These are phyloP conservation scores for Botryotinia globosa DNA, from an alignment of 2,329 filamentous ascomycete genomes.

Conservation along the genomic window DNA sequence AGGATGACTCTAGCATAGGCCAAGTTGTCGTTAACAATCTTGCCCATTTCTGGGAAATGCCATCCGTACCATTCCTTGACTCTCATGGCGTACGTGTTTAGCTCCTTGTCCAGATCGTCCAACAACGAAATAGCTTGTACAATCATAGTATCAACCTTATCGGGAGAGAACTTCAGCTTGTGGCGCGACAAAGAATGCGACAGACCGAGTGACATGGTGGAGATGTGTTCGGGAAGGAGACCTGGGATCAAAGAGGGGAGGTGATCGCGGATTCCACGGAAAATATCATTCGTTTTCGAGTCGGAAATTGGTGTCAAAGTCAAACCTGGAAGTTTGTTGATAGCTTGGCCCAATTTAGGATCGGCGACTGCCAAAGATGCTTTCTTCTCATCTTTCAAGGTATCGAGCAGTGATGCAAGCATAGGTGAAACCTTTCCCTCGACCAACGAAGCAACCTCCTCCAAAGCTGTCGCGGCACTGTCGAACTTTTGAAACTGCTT, in stretches of 20 bases:
- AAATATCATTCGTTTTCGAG: constrained; percentile 80
- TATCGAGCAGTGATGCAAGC: constrained; percentile 76
- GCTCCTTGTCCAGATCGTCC: constrained; percentile 96
- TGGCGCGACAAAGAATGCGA: constrained; percentile 95
- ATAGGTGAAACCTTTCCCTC: constrained; percentile 94
- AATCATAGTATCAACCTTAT: constrained; percentile 99
- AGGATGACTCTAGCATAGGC: constrained; percentile 88
- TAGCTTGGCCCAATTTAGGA: constrained; percentile 85
- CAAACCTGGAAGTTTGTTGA: constrained; percentile 86
- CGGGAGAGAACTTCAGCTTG: constrained; percentile 97
- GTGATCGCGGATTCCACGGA: constrained; percentile 90
- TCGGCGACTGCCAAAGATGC: constrained; percentile 91
- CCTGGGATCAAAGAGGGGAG: constrained; percentile 88
- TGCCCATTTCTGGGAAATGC: constrained; percentile 98
- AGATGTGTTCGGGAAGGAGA: constrained; percentile 78
- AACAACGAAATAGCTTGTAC: constrained; percentile 93
- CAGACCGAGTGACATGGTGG: constrained; percentile 92
- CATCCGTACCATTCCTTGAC: constrained; percentile 99
- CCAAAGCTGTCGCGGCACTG: constrained; percentile 82
- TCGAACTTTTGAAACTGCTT: constrained; percentile 98
- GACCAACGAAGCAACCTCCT: constrained; percentile 83
- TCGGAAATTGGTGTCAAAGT: constrained; percentile 83
- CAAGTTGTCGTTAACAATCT: constrained; percentile 95
- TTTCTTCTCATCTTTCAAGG: constrained; percentile 97
- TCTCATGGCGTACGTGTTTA: constrained; percentile 98